Evolutionary conservation across 768 basidiomycete genomes (phyloP), one percentile per base, ranked within the genome.

Genomic region (Tylopilus sp.): DNA sequence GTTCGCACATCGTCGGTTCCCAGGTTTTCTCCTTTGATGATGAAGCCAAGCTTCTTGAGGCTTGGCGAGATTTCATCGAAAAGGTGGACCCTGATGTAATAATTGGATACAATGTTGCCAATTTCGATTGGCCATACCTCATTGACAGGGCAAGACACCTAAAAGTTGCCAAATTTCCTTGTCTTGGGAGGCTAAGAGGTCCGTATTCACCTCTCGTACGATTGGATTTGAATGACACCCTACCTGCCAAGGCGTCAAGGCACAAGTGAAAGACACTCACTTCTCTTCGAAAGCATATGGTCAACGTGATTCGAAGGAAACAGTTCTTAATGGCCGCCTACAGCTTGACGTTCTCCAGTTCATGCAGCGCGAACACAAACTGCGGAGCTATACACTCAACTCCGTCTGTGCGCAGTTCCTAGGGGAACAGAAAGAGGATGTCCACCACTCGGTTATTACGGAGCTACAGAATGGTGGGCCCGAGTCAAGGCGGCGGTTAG

Each of bases 261-360:
- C 92, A 0, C 85, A 88, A 66, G 79, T 83, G 44, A 98, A 95
- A 69, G 90, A 87, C 48, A 92, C 97, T 0, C 97, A 99, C 67
- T 99, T 99, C 71, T 97, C 94, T 6, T 98, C 95, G 0, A 97
- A 93, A 65, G 97, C 97, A 1, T 98, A 94, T 60, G 97, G 97
- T 18, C 90, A 93, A 60, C 88, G 97, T 44, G 94, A 97, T 68
- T 97, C 94, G 0, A 98, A 98, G 66, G 92, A 94, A 49, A 94
- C 95, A 1, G 72, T 77, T 11, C 78, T 98, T 23, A 91, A 95
- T 56, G 97, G 97, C 23, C 85, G 97, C 22, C 74, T 99, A 10
- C 97, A 98, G 69, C 82, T 99, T 45, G 97, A 99, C 75, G 73
- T 99, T 15, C 79, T 99, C 31, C 94, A 98, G 60, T 94, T 91